Percentiles rank a stretch among this genome's conserved stretches.
Evolutionary conservation across 176 grass and related monocot species (phyloP).

Genomic region (Zizania latifolia): DNA sequence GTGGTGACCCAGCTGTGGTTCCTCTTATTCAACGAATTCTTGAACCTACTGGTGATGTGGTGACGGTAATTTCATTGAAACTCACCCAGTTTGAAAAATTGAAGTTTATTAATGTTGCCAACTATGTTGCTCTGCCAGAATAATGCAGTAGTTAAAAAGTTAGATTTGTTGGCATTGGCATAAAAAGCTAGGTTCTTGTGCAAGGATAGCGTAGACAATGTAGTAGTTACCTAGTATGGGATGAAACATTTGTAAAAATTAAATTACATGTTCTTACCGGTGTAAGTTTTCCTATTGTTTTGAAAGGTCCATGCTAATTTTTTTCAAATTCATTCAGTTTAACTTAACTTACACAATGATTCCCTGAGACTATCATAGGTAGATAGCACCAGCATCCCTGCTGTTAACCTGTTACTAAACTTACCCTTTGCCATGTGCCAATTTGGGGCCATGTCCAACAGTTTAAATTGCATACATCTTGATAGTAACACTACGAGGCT

Average conservation of each 20-base stretch:
- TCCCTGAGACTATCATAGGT: not conserved
- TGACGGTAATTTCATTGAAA: constrained; percentile 57
- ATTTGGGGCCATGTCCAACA: not conserved
- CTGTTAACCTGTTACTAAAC: not conserved
- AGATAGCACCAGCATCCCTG: not conserved
- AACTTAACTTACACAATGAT: constrained; percentile 6
- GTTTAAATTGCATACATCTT: not conserved
- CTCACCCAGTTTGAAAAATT: not conserved
- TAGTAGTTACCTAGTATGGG: constrained; percentile 16
- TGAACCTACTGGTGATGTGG: constrained; percentile 75
- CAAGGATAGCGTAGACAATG: not conserved
- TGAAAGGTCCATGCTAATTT: not conserved
- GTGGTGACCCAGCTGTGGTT: constrained; percentile 89
- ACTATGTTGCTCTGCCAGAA: constrained; percentile 19
- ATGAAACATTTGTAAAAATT: constrained; percentile 12
- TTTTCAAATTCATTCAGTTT: constrained; percentile 1
- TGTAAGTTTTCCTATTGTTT: not conserved
- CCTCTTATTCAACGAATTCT: constrained; percentile 90
- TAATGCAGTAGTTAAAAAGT: constrained; percentile 1
- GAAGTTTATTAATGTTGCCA: constrained; percentile 21
- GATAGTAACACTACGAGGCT: not conserved
- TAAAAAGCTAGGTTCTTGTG: not conserved
- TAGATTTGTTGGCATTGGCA: constrained; percentile 12
- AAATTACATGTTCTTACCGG: not conserved
- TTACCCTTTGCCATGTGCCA: not conserved